phyloP scores from a whole-genome alignment of 495 filamentous ascomycete species.

The Clohesyomyces aquaticus region DNA sequence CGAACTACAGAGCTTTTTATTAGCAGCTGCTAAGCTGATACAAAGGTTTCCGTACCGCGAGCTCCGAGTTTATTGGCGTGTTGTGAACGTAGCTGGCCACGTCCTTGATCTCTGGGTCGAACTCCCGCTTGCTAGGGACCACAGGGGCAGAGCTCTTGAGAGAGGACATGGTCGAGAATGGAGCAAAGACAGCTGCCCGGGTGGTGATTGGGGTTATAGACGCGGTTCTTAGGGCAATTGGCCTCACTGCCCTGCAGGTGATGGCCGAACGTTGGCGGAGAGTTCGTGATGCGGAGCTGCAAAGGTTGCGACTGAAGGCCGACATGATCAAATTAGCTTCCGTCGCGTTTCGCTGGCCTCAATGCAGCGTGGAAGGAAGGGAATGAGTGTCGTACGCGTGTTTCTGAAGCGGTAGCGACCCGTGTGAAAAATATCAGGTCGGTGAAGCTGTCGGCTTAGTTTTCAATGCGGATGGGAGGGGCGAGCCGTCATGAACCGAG shows the following conservation, averaged over 20 bases:
- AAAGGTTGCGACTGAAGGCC: constrained; percentile 45
- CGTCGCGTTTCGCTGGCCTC: constrained; percentile 25
- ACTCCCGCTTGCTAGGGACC: constrained; percentile 57
- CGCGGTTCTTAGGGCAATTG: constrained; percentile 35
- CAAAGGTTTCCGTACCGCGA: constrained; percentile 69
- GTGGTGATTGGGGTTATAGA: constrained; percentile 25
- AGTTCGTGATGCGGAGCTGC: constrained; percentile 40
- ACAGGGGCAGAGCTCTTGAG: constrained; percentile 58
- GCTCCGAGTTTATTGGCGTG: constrained; percentile 84
- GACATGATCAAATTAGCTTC: constrained; percentile 43
- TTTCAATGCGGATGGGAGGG: neutral
- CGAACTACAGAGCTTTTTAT: constrained; percentile 63
- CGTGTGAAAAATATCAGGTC: neutral
- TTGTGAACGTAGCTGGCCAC: constrained; percentile 93
- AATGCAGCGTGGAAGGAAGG: constrained; percentile 27
- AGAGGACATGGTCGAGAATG: constrained; percentile 62
- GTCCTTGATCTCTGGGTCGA: constrained; percentile 90
- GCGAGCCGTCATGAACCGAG: constrained; percentile 27
- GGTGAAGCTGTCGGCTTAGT: neutral
- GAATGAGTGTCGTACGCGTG: constrained; percentile 34
- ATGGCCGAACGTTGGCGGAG: constrained; percentile 37
- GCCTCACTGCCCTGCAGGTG: constrained; percentile 33
- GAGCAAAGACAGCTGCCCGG: constrained; percentile 35
- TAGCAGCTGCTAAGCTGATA: constrained; percentile 17
- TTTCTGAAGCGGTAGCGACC: constrained; percentile 2